Evolutionary conservation across 2,329 filamentous ascomycete genomes (phyloP), one percentile per base, ranked within the genome.

Genomic region (Nemania sp.): DNA sequence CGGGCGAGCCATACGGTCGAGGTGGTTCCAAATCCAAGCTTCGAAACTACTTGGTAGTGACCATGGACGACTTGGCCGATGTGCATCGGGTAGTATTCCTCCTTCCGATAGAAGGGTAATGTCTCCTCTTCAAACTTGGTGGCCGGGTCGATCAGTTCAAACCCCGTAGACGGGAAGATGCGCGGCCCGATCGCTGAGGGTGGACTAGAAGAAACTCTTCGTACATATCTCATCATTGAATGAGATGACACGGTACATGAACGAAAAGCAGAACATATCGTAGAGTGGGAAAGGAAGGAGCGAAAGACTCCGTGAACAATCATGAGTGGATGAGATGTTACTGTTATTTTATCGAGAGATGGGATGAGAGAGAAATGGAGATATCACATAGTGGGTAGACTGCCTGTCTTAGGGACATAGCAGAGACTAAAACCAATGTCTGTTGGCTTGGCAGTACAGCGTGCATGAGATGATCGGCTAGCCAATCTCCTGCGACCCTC

Each of bases 1-100:
- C 49, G 49, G 42, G 42, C 49, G n/a, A 52, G 42, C 49, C 41
- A 52, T 46, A 52, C 49, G 9, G 49, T 52, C 12, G 49, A 52
- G 19, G 41, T 52, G 20, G 34, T 40, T 45, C 49, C 49, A 15
- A 26, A 52, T 34, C 49, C 49, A 26, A 52, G 49, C 49, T 52
- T 52, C 20, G 43, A 34, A 37, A 34, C 39, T 22, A 53, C 30
- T 48, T 53, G 39, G 39, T 52, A 52, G 28, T 46, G 34, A n/a
- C 26, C 26, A 34, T 17, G 2, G 8, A 52, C 11, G 26, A 52
- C 33, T 33, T 52, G 12, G 9, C 49, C 49, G 26, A 52, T 45
- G n/a, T 19, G 14, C 33, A 52, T 52, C 14, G 49, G 49, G n/a
- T 52, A 52, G 12, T 45, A 52, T 11, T 45, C 41, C 24, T 52